These are phyloP conservation scores for Perkinsus olseni DNA, from an alignment of 169 alveolate genomes.

Conservation along the genomic window DNA sequence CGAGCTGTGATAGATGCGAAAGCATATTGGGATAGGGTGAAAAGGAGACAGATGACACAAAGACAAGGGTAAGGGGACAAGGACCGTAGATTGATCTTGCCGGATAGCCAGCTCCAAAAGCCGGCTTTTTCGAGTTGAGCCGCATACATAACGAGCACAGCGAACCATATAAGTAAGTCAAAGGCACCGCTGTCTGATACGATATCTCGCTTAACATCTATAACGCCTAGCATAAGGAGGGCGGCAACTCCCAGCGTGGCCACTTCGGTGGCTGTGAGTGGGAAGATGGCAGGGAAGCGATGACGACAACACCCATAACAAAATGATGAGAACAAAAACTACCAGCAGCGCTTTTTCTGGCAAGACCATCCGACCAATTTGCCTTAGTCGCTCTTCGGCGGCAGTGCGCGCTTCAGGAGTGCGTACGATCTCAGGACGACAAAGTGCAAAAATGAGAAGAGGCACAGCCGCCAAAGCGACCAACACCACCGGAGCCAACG, in stretches of 20 bases:
- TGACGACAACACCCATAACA: background rate
- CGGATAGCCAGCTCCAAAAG: background rate
- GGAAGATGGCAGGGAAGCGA: background rate
- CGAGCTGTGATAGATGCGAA: conserved; percentile 3
- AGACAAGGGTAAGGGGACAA: background rate
- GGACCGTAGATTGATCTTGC: background rate
- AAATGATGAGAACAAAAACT: background rate
- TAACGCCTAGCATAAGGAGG: background rate
- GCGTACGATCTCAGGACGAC: background rate
- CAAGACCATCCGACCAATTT: background rate
- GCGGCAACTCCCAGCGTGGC: background rate
- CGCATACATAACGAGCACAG: background rate
- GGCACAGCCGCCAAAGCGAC: background rate
- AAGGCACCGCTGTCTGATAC: background rate
- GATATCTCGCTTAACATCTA: background rate
- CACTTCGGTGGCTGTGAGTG: background rate
- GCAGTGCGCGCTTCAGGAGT: background rate
- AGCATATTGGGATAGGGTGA: background rate
- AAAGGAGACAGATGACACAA: background rate
- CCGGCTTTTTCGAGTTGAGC: background rate
- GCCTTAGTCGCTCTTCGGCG: background rate
- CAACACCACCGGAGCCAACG: background rate
- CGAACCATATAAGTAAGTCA: background rate
- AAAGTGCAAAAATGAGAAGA: background rate
- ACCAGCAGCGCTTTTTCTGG: background rate